Evolutionary conservation across 441 rosid species (phyloP), one percentile per base, ranked within the genome.

Genomic region (Kokia cookei): DNA sequence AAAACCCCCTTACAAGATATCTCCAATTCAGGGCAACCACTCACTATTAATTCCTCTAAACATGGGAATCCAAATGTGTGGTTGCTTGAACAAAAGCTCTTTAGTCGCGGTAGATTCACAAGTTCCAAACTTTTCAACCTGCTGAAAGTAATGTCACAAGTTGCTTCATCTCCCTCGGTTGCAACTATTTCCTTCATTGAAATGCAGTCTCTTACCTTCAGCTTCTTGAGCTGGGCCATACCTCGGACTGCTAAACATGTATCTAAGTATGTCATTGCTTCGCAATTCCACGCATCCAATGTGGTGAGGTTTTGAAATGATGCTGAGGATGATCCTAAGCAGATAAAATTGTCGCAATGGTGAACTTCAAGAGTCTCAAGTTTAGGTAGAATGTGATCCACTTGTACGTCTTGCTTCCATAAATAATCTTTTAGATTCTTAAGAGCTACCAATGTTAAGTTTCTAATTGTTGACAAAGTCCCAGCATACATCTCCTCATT

Each of bases 21-120:
- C 40, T 72, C 12, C 81, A 82, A 57, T 7, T 57, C 47, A 37
- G 81, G 79, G 40, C 81, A 79, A 7, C 65, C 17, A 1, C 1
- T 47, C 53, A 77, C 68, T 11, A 2, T 11, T 24, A 65, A n/a
- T 45, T 65, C 24, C 13, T 65, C 69, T 75, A 80, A 61, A 29
- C 51, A 51, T 2, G 85, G 84, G 54, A 84, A 82, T 4, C 3
- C 61, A 24, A 84, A 45, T 40, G 57, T 3, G 14, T 51, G 55
- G 17, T 47, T 66, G 4, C 55, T 51, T 1, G 55, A 63, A 72
- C 75, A 77, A 75, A 82, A 85, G 71, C 77, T 67, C 40, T 24
- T 7, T 37, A 79, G 79, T 54, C 65, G 50, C 2, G 78, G 65
- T 35, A 82, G 63, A 60, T 12, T 1, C 7, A 1, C 0, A 45